Evolutionary conservation across 2,329 filamentous ascomycete genomes (phyloP), one percentile per base, ranked within the genome.

Genomic region (Leptographium procerum): DNA sequence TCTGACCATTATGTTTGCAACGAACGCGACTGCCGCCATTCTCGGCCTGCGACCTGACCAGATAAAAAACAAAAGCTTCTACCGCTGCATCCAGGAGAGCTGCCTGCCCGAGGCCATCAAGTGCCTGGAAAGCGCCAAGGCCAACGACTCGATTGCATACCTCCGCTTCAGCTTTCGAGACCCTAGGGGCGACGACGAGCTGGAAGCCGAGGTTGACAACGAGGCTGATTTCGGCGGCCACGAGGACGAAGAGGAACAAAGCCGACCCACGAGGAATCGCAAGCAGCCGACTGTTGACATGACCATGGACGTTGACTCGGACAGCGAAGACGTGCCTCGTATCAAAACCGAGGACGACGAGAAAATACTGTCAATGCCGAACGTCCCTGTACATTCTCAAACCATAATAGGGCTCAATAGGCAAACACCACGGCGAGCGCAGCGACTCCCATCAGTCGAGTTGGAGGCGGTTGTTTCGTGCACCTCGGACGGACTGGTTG

Each of bases 381-480:
- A 28, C 2, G 43, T 60, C 1, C 59, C 57, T 1, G 22, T 57
- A 6, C 19, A 24, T 26, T 13, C 33, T 2, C 51, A 50, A 24
- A 10, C 43, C 1, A 13, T 24, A 6, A 16, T 14, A 11, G 29
- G 16, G 28, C 29, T 24, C 22, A 13, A 24, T 10, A 14, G 19
- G 2, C 24, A 43, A 19, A 24, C 22, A 14, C 56, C 45, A 6
- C 24, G 28, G 16, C 64, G 62, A 40, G 65, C 67, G 16, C 67
- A 69, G 31, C 64, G 65, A 0, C 67, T 73, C 8, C 71, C 71
- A 2, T 76, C 78, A 1, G 77, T 90, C 56, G 89, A 95, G 71
- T 75, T 95, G 4, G 90, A 95, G 72, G 90, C 89, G 2, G 89
- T 95, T n/a, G 85, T 95, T 6, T 95, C 90, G 0, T 95, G 90